phyloP scores from a whole-genome alignment of 495 filamentous ascomycete species.

The Bombardia bombarda region DNA sequence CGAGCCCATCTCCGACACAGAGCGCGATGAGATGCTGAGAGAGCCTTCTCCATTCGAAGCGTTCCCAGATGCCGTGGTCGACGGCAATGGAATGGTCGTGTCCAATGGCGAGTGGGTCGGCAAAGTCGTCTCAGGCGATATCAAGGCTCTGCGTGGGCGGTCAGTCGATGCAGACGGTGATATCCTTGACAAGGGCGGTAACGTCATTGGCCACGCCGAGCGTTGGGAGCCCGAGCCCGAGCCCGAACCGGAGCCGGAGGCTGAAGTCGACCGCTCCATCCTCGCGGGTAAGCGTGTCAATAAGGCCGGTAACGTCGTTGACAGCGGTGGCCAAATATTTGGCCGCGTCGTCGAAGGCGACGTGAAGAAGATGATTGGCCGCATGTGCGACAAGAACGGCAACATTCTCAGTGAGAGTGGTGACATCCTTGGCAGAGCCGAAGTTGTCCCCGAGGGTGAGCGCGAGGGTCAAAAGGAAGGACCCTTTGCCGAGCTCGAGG shows the following conservation, averaged over 20 bases:
- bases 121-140: constrained; percentile 65
- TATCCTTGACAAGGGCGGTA: constrained; percentile 71
- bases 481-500: constrained; percentile 70
- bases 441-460: constrained; percentile 68
- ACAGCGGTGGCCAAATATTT: constrained; percentile 61
- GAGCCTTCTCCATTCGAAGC: constrained; percentile 68
- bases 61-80: constrained; percentile 61
- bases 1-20: constrained; percentile 63
- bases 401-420: constrained; percentile 76
- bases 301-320: constrained; percentile 78
- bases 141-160: constrained; percentile 66
- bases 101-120: constrained; percentile 66
- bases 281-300: constrained; percentile 81
- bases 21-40: constrained; percentile 54
- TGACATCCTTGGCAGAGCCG: constrained; percentile 68
- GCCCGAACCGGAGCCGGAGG: constrained; percentile 37
- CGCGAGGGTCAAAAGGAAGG: constrained; percentile 63
- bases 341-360: constrained; percentile 73
- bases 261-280: constrained; percentile 52
- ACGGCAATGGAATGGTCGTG: constrained; percentile 61
- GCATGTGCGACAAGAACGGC: constrained; percentile 75
- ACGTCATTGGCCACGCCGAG: constrained; percentile 71
- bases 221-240: constrained; percentile 66
- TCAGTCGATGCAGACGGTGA: constrained; percentile 77
- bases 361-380: constrained; percentile 58